A percentile compares a stretch with the other conserved stretches of the same genome.
Evolutionary conservation across 2,329 filamentous ascomycete species (phyloP).

Genomic region (Rosellinia necatrix): DNA sequence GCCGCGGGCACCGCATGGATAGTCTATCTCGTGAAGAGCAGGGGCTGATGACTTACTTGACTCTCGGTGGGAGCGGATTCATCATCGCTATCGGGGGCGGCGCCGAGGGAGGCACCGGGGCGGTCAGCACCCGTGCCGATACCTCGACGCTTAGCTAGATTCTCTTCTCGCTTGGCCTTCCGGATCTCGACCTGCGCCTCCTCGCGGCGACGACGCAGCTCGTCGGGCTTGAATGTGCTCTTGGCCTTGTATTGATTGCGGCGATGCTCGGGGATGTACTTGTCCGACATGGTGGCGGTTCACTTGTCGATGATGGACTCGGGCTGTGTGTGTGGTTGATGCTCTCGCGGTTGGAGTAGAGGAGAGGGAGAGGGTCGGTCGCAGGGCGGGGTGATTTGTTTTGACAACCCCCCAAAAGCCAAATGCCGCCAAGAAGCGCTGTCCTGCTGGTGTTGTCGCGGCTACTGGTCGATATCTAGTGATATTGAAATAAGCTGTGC

Average conservation of each 20-base stretch:
- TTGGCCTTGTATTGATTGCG: conserved; percentile 99
- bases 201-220: conserved; percentile 95
- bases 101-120: conserved; percentile 80
- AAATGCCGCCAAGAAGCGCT: conserved; percentile 21
- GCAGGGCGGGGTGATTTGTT: conserved; percentile 42
- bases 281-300: conserved; percentile 82
- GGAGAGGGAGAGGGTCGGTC: conserved; percentile 31
- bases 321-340: conserved; percentile 7
- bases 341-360: conserved; percentile 27
- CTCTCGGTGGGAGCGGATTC: conserved; percentile 92
- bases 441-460: too few species aligned
- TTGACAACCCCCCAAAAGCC: conserved; percentile 31
- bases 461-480: background rate
- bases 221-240: conserved; percentile 98
- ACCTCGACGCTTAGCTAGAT: conserved; percentile 95
- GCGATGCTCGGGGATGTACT: conserved; percentile 99
- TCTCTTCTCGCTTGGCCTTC: conserved; percentile 98
- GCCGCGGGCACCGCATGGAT: too few species aligned
- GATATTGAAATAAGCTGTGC: conserved; percentile 1
- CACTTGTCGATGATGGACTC: conserved; percentile 25
- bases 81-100: conserved; percentile 95
- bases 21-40: too few species aligned
- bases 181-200: conserved; percentile 99
- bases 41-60: conserved; percentile 69
- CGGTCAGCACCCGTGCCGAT: conserved; percentile 81